These are phyloP conservation scores for Syzygium syzygioides DNA, from an alignment of 441 rosid species.

Conservation along the genomic window DNA sequence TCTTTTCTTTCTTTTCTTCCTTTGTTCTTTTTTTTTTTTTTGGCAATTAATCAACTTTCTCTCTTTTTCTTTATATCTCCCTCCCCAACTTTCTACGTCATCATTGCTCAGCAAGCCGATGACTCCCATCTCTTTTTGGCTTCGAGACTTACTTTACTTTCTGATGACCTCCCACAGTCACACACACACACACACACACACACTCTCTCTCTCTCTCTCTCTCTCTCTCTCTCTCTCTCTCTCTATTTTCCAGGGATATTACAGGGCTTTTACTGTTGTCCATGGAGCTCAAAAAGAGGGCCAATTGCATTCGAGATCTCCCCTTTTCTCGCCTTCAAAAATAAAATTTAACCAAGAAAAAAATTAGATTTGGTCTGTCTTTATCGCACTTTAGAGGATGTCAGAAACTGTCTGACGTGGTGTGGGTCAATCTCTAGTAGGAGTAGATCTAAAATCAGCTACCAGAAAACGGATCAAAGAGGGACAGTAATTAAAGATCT, in stretches of 20 bases:
- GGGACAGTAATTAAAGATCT: background rate
- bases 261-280: background rate
- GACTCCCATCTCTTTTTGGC: background rate
- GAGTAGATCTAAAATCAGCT: background rate
- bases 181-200: too few relatives aligned
- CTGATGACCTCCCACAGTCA: background rate
- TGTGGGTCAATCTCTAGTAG: background rate
- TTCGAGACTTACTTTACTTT: background rate
- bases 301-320: background rate
- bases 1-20: background rate
- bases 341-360: background rate
- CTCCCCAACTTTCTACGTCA: constrained; percentile 5
- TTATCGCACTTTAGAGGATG: background rate
- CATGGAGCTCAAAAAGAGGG: background rate
- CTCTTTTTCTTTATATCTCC: constrained; percentile 1
- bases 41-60: background rate
- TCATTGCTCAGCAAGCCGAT: background rate
- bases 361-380: background rate
- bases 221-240: background rate
- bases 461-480: background rate
- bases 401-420: background rate
- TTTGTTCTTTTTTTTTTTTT: background rate
- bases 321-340: background rate
- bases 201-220: too few relatives aligned
- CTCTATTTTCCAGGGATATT: background rate